phyloP scores from a whole-genome alignment of 2,329 filamentous ascomycete species.

The Allantophomopsis cytisporea region DNA sequence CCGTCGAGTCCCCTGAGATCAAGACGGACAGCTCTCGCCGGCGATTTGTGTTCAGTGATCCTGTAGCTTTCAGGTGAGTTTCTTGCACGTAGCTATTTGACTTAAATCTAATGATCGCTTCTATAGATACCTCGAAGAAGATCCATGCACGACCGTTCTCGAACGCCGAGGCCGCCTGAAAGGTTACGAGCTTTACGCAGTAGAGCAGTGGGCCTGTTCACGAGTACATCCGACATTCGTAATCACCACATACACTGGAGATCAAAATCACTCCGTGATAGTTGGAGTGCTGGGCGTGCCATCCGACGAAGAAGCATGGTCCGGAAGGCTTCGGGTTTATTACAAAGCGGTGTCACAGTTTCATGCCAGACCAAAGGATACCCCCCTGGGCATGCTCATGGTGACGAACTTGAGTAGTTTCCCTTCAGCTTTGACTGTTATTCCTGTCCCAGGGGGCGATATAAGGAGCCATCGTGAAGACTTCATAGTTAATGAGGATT shows the following conservation, averaged over 20 bases:
- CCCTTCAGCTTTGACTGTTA: constrained; percentile 84
- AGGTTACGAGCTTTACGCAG: constrained; percentile 86
- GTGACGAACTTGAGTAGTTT: constrained; percentile 89
- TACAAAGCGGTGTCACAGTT: constrained; percentile 77
- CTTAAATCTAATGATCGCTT: constrained; percentile 1
- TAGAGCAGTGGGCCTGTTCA: constrained; percentile 97
- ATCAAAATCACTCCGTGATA: constrained; percentile 62
- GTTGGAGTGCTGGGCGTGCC: constrained; percentile 75
- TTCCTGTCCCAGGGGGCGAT: constrained; percentile 78
- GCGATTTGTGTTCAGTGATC: constrained; percentile 51
- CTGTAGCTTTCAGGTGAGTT: constrained; percentile 41
- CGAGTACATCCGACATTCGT: constrained; percentile 80
- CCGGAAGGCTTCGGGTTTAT: constrained; percentile 64
- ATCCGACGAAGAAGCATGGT: constrained; percentile 68
- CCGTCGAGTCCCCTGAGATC: background rate
- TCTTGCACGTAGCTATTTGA: background rate
- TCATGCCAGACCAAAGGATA: constrained; percentile 74
- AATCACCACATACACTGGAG: constrained; percentile 87
- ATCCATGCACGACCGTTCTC: constrained; percentile 61
- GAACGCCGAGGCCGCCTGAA: constrained; percentile 55
- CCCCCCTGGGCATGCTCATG: constrained; percentile 73
- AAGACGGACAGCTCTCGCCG: constrained; percentile 15
- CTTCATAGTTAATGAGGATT: constrained; percentile 87
- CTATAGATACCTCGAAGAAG: constrained; percentile 68
- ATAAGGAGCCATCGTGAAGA: constrained; percentile 64